Evolutionary conservation across 2,329 filamentous ascomycete genomes (phyloP), one percentile per base, ranked within the genome.

Genomic region (Pseudohalonectria lignicola): DNA sequence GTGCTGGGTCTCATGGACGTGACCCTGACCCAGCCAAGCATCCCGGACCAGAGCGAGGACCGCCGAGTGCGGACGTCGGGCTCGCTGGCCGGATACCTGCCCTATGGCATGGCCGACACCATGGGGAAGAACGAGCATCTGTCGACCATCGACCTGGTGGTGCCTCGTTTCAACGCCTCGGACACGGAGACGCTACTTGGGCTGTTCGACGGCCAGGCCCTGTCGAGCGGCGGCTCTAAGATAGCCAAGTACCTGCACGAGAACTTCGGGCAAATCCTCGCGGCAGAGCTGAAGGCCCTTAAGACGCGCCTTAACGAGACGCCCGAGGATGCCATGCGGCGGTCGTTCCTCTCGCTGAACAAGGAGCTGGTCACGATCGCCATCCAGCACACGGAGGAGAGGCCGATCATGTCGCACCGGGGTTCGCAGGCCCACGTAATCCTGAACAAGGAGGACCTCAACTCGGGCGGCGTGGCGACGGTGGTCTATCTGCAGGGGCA

Each of bases 1-100:
- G 82, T 96, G 13, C 70, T 98, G 28, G 92, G 92, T 19, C 62
- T 98, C 51, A 98, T 98, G 88, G 92, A 98, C 62, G 92, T 98
- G 20, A 98, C 92, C 1, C 74, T 96, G 44, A 95, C 86, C 15
- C 86, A 90, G 34, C 86, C 87, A 4, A 93, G 82, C 34, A 88
- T 96, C 35, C 92, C 92, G 0, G 92, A 98, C 51, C 84, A 96
- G 57, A 94, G 82, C 44, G 88, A 96, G 57, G 90, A 98, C 56
- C 78, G 88, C 43, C 84, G 92, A 69, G 86, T 98, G 39, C 78
- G 92, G 52, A 96, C 92, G n/a, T 93, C 92, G 20, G 88, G 88
- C n/a, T 94, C 90, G 1, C 64, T 90, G 40, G 88, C 93, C 16
- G 90, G 90, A 2, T 82, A 86, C 23, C 74, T 98, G 59, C 82